phyloP scores from a whole-genome alignment of 2,329 filamentous ascomycete genomes.

The Fusarium humuli region DNA sequence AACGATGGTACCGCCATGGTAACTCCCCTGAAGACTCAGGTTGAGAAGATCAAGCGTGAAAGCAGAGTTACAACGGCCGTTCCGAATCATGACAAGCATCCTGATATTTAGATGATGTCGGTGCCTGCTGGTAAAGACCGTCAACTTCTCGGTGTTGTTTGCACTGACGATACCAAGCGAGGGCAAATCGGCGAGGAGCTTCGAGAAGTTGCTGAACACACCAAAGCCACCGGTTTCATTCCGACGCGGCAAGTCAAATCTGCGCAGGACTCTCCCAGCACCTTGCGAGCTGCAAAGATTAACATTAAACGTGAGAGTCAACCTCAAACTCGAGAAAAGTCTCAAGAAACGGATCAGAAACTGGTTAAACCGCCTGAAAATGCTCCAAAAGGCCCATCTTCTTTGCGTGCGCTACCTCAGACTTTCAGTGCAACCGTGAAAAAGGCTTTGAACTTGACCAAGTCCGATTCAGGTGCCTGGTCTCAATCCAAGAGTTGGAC shows the following conservation, averaged over 20 bases:
- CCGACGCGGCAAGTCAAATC: constrained; percentile 33
- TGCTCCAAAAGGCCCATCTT: constrained; percentile 27
- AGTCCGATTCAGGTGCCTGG: constrained; percentile 48
- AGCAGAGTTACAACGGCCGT: not conserved
- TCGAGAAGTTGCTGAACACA: constrained; percentile 12
- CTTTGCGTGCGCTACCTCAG: constrained; percentile 10
- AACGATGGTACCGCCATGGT: not conserved
- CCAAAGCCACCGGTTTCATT: constrained; percentile 29
- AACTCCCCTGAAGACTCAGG: constrained; percentile 5
- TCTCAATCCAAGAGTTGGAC: constrained; percentile 56
- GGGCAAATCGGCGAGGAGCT: constrained; percentile 22
- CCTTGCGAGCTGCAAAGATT: not conserved
- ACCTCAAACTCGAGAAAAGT: not conserved
- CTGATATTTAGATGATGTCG: constrained; percentile 31
- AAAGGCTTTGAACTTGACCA: not conserved
- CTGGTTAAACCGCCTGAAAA: constrained; percentile 8
- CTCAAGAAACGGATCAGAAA: not conserved
- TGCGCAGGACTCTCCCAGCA: constrained; percentile 4
- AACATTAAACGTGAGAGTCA: not conserved
- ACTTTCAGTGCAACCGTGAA: constrained; percentile 22
- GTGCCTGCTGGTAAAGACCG: constrained; percentile 26
- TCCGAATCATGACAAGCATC: constrained; percentile 7
- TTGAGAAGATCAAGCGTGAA: constrained; percentile 16
- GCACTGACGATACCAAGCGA: not conserved
- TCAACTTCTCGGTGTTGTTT: constrained; percentile 11